Conservation (phyloP, 129 eudicot species). For the Flaveria sonorensis region DNA sequence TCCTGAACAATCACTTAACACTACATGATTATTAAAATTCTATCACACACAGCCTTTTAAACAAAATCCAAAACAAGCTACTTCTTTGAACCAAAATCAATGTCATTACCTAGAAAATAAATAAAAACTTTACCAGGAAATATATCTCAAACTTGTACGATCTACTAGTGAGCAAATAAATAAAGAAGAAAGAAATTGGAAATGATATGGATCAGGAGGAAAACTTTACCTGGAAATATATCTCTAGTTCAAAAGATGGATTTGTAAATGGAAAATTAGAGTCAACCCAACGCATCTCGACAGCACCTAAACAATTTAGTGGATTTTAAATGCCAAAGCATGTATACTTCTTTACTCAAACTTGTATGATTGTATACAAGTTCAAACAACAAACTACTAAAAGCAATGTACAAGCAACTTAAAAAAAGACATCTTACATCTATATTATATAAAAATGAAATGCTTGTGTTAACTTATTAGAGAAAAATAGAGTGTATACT, state of each 20-base stretch:
- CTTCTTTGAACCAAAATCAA: constrained; percentile 1
- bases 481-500: background rate
- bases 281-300: constrained; percentile 99
- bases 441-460: background rate
- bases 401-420: background rate
- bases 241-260: constrained; percentile 96
- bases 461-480: background rate
- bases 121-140: too few relatives aligned
- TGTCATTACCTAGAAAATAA: too few relatives aligned
- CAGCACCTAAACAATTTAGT: constrained; percentile 65
- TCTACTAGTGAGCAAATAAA: background rate
- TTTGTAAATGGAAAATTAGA: constrained; percentile 97
- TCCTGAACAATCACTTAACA: constrained; percentile 49
- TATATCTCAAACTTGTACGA: too few relatives aligned
- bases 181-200: background rate
- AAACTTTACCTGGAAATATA: constrained; percentile 76
- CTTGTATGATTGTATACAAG: constrained; percentile 3
- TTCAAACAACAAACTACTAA: constrained; percentile 3
- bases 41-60: background rate
- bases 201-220: background rate
- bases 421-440: background rate
- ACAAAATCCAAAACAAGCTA: background rate
- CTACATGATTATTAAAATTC: background rate
- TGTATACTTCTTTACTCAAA: background rate
- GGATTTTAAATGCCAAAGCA: constrained; percentile 20